Evolutionary conservation across 2,329 filamentous ascomycete species (phyloP).

Genomic region (Nigrospora sphaerica): DNA sequence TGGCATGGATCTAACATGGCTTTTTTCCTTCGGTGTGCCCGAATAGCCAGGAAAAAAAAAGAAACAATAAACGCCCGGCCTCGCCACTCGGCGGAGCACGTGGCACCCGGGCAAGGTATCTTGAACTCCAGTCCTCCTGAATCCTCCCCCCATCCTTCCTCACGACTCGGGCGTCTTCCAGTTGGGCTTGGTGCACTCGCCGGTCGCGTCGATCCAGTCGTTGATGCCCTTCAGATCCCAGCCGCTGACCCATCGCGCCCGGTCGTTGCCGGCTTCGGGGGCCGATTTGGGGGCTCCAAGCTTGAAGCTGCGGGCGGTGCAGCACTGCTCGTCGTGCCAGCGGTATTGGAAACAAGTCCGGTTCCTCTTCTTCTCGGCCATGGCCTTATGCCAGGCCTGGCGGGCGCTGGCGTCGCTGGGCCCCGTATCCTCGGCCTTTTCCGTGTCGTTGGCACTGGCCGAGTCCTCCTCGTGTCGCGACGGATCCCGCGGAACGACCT

Average conservation of each 20-base stretch:
- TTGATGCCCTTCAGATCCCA: constrained; percentile 40
- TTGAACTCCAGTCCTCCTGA: too few species aligned
- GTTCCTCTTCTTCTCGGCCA: constrained; percentile 23
- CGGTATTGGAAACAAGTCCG: constrained; percentile 38
- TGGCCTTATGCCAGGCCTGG: constrained; percentile 12
- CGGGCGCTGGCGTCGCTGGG: constrained; percentile 13
- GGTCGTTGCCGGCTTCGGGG: constrained; percentile 18
- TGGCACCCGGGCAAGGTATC: too few species aligned
- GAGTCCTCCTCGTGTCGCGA: constrained; percentile 16
- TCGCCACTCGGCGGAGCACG: too few species aligned
- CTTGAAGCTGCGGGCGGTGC: constrained; percentile 34
- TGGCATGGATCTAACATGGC: too few species aligned
- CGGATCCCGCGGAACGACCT: constrained; percentile 3
- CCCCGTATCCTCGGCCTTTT: constrained; percentile 17
- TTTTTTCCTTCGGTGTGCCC: too few species aligned
- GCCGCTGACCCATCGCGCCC: constrained; percentile 31
- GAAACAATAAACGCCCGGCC: too few species aligned
- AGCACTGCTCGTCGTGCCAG: constrained; percentile 36
- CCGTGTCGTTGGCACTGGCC: constrained; percentile 15
- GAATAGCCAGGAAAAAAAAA: too few species aligned
- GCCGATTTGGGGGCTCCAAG: constrained; percentile 30
- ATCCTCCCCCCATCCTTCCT: background rate
- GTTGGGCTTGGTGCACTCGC: constrained; percentile 29
- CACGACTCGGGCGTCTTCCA: constrained; percentile 28
- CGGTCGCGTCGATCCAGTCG: constrained; percentile 37